These are phyloP conservation scores for Dianthus caryophyllus DNA, from an alignment of 148 eudicot species.

Conservation along the genomic window DNA sequence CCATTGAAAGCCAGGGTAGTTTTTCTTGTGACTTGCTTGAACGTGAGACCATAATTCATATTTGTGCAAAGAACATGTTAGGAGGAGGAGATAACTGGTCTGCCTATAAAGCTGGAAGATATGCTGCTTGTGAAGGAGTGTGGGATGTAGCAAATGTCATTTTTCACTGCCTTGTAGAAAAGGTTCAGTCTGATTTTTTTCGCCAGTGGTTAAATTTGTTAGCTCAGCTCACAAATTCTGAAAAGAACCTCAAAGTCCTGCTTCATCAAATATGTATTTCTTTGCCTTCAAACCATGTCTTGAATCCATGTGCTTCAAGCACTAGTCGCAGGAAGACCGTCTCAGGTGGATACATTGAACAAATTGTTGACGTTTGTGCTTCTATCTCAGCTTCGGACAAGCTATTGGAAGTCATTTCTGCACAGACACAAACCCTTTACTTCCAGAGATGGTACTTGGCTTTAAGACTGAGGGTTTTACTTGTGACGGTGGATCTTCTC, in stretches of 20 bases:
- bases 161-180: conserved; percentile 43
- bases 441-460: conserved; percentile 77
- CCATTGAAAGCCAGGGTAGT: conserved; percentile 6
- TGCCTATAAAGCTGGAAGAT: conserved; percentile 64
- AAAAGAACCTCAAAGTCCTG: conserved; percentile 41
- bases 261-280: conserved; percentile 28
- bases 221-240: conserved; percentile 44
- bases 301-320: conserved; percentile 5
- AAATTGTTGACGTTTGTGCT: conserved; percentile 35
- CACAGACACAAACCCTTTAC: conserved; percentile 31
- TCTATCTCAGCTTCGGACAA: conserved; percentile 41
- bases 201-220: conserved; percentile 60
- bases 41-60: conserved; percentile 27
- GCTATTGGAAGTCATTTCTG: conserved; percentile 35
- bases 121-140: conserved; percentile 63
- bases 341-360: conserved; percentile 27
- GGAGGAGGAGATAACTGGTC: conserved; percentile 55
- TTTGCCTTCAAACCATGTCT: conserved; percentile 10
- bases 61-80: conserved; percentile 48
- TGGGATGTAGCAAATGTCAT: conserved; percentile 65
- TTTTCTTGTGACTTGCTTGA: conserved; percentile 29
- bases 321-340: conserved; percentile 12
- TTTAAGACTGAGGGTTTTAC: conserved; percentile 52
- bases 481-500: conserved; percentile 40
- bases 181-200: conserved; percentile 43